Evolutionary conservation across 2,329 filamentous ascomycete genomes (phyloP), one percentile per base, ranked within the genome.

Genomic region (Coniochaeta hoffmannii): DNA sequence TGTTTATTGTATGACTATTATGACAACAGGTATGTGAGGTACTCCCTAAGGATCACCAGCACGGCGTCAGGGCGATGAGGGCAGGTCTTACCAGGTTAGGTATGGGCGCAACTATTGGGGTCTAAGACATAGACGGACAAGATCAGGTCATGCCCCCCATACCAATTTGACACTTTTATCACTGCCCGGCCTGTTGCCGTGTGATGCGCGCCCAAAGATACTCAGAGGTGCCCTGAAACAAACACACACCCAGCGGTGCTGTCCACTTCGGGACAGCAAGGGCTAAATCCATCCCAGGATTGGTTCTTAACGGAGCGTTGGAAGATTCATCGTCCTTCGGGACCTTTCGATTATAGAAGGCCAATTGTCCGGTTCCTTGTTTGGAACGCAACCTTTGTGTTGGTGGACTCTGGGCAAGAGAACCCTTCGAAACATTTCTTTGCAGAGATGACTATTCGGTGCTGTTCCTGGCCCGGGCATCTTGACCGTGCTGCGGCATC

Each of bases 291-390:
- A 79, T 68, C 80, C 75, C 78, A 87, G 82, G 81, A 82, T 79
- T 74, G 77, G 80, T 75, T 78, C 85, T 86, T 87, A 89, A 90
- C 87, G 87, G 87, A 90, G 83, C 87, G 85, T 87, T 89, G 87
- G 87, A 69, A 90, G 77, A 88, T 74, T 62, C 75, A 54, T 34
- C 59, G 58, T 62, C 62, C 58, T 61, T 58, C 57, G 26, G 60
- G 62, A 63, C 57, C 60, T 50, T 60, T 66, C 68, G 67, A 64
- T 56, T 60, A 63, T 58, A 71, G 71, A 73, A 73, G 71, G 70
- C 71, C 64, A 57, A 62, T 65, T 69, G 66, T 58, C 60, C 60
- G 60, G 67, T 60, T 63, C 61, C 62, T 15, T 59, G 32, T 53
- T 60, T 35, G 62, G 50, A n/a, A 65, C 61, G 56, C 66, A 64